Conservation (phyloP, 345 rosid genomes). For the Viola odorata region DNA sequence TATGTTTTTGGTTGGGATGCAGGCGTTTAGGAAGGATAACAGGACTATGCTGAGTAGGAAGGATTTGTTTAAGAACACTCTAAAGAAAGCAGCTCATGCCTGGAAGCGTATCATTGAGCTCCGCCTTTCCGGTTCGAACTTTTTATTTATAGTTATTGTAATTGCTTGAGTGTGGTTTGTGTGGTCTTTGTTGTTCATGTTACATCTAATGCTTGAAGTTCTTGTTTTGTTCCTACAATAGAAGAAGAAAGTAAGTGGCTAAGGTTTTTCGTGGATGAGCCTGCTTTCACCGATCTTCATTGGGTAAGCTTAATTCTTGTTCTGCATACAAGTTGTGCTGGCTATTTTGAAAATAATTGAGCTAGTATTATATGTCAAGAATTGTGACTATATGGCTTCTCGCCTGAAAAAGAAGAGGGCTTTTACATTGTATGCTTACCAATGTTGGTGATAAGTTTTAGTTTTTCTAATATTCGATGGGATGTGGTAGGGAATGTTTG, state of each 20-base stretch:
- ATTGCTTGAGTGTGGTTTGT: neutral
- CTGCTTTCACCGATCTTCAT: constrained; percentile 88
- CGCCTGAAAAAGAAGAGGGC: too few relatives aligned
- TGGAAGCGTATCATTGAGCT: constrained; percentile 84
- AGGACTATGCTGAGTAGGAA: constrained; percentile 66
- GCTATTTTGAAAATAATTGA: neutral
- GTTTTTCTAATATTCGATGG: neutral
- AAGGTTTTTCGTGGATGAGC: constrained; percentile 74
- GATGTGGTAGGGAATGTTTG: constrained; percentile 76
- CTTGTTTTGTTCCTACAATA: constrained; percentile 28
- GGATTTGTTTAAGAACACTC: constrained; percentile 84
- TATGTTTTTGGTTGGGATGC: constrained; percentile 2
- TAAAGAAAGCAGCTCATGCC: constrained; percentile 81
- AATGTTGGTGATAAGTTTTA: too few relatives aligned
- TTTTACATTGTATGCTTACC: too few relatives aligned
- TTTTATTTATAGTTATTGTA: neutral
- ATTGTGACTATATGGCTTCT: too few relatives aligned
- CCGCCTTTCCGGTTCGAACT: constrained; percentile 59
- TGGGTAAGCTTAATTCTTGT: constrained; percentile 45
- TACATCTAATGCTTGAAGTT: neutral
- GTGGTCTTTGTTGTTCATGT: neutral
- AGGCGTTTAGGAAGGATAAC: constrained; percentile 80
- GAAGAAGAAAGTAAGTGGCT: constrained; percentile 78
- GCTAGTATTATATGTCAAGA: too few relatives aligned
- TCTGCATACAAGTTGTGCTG: neutral